phyloP scores from a whole-genome alignment of 345 rosid genomes.

The Cardamine occulta region DNA sequence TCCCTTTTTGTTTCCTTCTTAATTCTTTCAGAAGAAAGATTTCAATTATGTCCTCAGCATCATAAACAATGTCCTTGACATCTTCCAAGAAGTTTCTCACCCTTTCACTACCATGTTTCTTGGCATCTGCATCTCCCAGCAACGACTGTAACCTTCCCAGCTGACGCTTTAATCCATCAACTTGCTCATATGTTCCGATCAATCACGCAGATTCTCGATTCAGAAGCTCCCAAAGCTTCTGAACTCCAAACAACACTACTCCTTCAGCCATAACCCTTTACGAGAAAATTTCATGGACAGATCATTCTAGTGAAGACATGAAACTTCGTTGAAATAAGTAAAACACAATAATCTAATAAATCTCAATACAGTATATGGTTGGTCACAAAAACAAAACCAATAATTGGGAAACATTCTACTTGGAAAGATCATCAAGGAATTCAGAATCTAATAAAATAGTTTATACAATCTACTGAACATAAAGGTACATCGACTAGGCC shows the following conservation, averaged over 20 bases:
- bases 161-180: constrained; percentile 31
- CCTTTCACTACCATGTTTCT: constrained; percentile 33
- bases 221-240: constrained; percentile 34
- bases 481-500: background rate
- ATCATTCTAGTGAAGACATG: background rate
- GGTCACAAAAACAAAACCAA: background rate
- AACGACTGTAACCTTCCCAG: constrained; percentile 40
- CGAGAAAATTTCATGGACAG: background rate
- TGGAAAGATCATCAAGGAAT: background rate
- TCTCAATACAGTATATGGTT: background rate
- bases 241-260: constrained; percentile 32
- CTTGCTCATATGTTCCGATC: constrained; percentile 13
- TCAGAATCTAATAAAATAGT: background rate
- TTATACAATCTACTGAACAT: constrained; percentile 18
- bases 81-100: constrained; percentile 42
- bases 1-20: background rate
- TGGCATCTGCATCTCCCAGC: constrained; percentile 40
- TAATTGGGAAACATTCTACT: background rate
- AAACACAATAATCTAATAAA: constrained; percentile 3
- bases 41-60: constrained; percentile 40
- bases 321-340: background rate
- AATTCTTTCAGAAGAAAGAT: constrained; percentile 20
- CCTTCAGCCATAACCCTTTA: constrained; percentile 29
- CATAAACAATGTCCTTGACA: constrained; percentile 34
- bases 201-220: constrained; percentile 8